phyloP scores from a whole-genome alignment of 169 alveolate species.

The Cryptosporidium baileyi region DNA sequence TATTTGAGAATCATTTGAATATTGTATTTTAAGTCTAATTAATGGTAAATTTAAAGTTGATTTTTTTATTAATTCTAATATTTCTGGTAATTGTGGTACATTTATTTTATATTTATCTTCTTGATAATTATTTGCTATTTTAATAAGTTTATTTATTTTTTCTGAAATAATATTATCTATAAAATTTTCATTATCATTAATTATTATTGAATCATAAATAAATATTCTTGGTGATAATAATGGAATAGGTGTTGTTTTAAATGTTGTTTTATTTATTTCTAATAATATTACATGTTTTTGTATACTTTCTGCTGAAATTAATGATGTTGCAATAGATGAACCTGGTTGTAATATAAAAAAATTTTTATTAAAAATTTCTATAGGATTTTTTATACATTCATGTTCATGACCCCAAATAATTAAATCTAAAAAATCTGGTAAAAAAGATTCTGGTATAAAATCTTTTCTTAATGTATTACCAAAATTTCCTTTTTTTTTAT shows the following conservation, averaged over 20 bases:
- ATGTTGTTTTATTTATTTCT: conserved; percentile 82
- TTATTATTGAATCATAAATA: conserved; percentile 70
- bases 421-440: conserved; percentile 88
- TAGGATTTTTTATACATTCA: conserved; percentile 86
- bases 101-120: not conserved
- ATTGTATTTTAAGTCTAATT: conserved; percentile 35
- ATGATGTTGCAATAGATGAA: conserved; percentile 92
- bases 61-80: not conserved
- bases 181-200: not conserved
- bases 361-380: conserved; percentile 79
- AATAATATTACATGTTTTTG: conserved; percentile 89
- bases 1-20: conserved; percentile 18
- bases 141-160: conserved; percentile 3
- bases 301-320: conserved; percentile 89
- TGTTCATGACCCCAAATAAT: conserved; percentile 97
- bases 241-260: conserved; percentile 87
- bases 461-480: conserved; percentile 85
- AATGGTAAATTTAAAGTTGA: conserved; percentile 8
- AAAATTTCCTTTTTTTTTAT: conserved; percentile 87
- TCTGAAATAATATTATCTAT: not conserved
- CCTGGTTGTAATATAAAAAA: conserved; percentile 91
- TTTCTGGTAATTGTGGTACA: conserved; percentile 5
- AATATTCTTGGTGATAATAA: conserved; percentile 88
- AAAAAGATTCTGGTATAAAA: conserved; percentile 84
- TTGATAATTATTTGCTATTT: not conserved